phyloP scores from a whole-genome alignment of 1,139 yeast species.

The Taphrina flavorubra region DNA sequence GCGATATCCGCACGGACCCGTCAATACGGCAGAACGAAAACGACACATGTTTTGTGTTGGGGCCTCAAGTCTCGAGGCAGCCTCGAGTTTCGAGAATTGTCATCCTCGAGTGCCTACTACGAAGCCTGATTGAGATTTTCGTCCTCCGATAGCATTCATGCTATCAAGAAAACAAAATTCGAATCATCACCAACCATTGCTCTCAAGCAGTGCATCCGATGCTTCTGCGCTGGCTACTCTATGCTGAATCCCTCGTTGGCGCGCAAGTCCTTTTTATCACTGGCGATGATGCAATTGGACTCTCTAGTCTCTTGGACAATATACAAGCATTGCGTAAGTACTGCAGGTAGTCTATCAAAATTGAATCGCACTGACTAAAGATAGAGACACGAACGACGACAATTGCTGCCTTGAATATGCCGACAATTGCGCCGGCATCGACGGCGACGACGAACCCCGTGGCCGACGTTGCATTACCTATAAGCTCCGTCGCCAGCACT shows the following conservation, averaged over 20 bases:
- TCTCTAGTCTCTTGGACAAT: not conserved
- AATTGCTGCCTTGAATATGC: not conserved
- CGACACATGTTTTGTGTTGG: conserved; percentile 1
- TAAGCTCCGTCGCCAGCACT: not conserved
- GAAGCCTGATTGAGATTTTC: not conserved
- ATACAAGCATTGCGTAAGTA: conserved; percentile 12
- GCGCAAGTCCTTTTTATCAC: conserved; percentile 6
- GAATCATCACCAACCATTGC: not conserved
- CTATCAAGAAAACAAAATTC: not conserved
- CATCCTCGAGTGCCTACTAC: too few relatives aligned
- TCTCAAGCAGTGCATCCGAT: not conserved
- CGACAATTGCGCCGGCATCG: too few relatives aligned
- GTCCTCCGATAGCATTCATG: not conserved
- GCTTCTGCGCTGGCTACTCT: conserved; percentile 3
- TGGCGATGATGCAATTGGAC: conserved; percentile 8
- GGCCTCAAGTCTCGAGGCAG: conserved; percentile 1
- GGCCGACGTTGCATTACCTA: not conserved
- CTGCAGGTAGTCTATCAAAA: not conserved
- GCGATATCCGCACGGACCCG: too few relatives aligned
- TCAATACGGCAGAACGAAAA: too few relatives aligned
- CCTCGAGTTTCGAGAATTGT: conserved; percentile 1
- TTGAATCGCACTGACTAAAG: not conserved
- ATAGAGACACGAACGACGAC: conserved; percentile 4
- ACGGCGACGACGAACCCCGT: too few relatives aligned
- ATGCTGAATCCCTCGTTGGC: not conserved